Evolutionary conservation across 345 rosid species (phyloP), one percentile per base, ranked within the genome.

Genomic region (Linum usitatissimum): DNA sequence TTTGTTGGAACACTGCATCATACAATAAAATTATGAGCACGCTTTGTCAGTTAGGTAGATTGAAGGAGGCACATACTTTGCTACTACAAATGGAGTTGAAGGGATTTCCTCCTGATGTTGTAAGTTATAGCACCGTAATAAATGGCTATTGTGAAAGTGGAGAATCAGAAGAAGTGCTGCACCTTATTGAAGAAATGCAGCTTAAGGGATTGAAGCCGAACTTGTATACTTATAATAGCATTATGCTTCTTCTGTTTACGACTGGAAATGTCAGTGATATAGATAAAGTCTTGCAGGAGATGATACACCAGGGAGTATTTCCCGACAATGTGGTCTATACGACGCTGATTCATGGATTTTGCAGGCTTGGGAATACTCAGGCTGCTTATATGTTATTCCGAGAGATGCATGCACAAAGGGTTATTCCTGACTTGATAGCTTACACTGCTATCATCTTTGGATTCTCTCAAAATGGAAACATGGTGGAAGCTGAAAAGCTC

Each of bases 371-470:
- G 64, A 68, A 84, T 69, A 55, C 74, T 59, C 68, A 65, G 6
- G 82, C 77, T 69, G 99, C 91, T 6, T 77, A 66, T 8, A 72
- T 61, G 68, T 70, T 84, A 69, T 77, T 85, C 64, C 23, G 74
- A 56, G 88, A 93, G 75, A 90, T 90, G 96, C 78, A 68, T 21
- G 59, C 54, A 62, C 67, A 19, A 60, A 70, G 62, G 60, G 61
- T 89, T 30, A 42, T 17, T 63, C 94, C 94, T 56, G 97, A 93
- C 77, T 73, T 70, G 71, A 64, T 85, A 75, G 79, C 91, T 53
- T 87, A 86, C 73, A 93, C 94, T 56, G 81, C 84, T 67, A 64
- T 93, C 45, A 85, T 87, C 34, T 80, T 73, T 71, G 96, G 98
- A 60, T 73, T 87, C 69, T 84, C 84, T 79, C 85, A 54, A 70